phyloP scores from a whole-genome alignment of 192 early-diverging fungal genomes.

The Fimicolochytrium jonesii region DNA sequence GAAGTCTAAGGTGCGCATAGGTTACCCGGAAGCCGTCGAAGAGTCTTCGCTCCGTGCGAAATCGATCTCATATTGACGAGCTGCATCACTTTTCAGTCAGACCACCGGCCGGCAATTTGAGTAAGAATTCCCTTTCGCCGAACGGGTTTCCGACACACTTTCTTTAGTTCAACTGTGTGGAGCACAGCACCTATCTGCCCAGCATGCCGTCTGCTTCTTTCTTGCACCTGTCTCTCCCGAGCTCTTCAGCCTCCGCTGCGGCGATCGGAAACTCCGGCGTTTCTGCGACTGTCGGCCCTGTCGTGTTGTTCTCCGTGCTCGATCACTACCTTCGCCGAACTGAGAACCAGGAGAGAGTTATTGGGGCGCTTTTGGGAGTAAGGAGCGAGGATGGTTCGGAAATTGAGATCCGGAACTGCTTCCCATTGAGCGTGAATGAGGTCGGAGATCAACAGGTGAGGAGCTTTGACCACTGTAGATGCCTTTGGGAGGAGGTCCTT shows the following conservation, averaged over 20 bases:
- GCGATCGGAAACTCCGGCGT: slow-evolving; percentile 6
- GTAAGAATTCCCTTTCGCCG: no score
- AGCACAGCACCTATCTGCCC: no score
- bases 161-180: no score
- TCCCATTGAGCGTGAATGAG: slow-evolving; percentile 77
- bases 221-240: slow-evolving; percentile 11
- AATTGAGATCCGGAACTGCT: slow-evolving; percentile 85
- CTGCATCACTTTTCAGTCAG: no score
- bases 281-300: slow-evolving; percentile 63
- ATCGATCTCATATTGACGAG: no score
- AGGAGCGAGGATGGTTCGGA: slow-evolving; percentile 82
- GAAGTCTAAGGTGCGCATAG: no score
- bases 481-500: no score
- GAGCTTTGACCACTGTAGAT: neutral
- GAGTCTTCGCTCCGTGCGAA: no score
- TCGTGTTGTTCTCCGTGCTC: slow-evolving; percentile 87
- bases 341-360: slow-evolving; percentile 75
- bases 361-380: slow-evolving; percentile 87
- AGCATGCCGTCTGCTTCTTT: slow-evolving; percentile 3
- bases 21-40: no score
- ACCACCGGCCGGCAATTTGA: no score
- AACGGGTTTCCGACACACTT: no score
- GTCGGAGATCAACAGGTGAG: slow-evolving; percentile 52
- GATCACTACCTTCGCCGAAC: slow-evolving; percentile 88
- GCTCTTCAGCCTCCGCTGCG: neutral